Evolutionary conservation across 1,284 basidiomycete species (phyloP), one percentile per base, ranked within the genome.

Genomic region (Cryptococcus amylolentus): DNA sequence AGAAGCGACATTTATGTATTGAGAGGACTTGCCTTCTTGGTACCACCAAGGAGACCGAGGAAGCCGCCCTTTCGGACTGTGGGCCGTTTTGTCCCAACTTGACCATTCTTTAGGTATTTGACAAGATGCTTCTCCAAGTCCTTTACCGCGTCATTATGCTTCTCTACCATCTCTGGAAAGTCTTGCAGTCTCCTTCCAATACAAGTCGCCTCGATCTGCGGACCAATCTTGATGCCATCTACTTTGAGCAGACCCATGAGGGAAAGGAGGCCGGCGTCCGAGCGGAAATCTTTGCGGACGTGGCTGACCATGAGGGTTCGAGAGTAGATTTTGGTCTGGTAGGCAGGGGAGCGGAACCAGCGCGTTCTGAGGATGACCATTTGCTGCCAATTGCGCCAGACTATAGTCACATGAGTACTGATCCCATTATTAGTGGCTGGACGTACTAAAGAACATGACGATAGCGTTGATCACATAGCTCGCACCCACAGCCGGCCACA

Each of bases 101-200:
- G 84, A 8, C 88, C 88, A 18, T 83, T 85, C 68, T 91, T 88
- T 56, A 95, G 82, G 72, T 94, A 94, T 62, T 84, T 85, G 47
- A 94, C 91, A 14, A 96, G 81, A 31, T 89, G 81, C 44, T 82
- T 79, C 71, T 97, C 93, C 42, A 96, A 84, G 59, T 91, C 86
- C 48, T 86, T 81, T 14, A 97, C 91, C 13, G 88, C 86, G 50
- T 88, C 78, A 76, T 94, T 93, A 78, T 96, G 91, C 62, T 86
- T 86, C 50, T 92, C 70, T 20, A 79, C 73, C 58, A 78, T 63
- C 10, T 71, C 62, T 4, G 77, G 77, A 54, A 78, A 79, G 57
- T 79, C 70, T 31, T 72, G 73, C 20, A 78, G 57, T 13, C 71
- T 61, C 39, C 75, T 61, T 40, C 74, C 73, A 23, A 74, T 71